Evolutionary conservation across 2,329 filamentous ascomycete genomes (phyloP).

Genomic region (Uncinocarpus reesii): DNA sequence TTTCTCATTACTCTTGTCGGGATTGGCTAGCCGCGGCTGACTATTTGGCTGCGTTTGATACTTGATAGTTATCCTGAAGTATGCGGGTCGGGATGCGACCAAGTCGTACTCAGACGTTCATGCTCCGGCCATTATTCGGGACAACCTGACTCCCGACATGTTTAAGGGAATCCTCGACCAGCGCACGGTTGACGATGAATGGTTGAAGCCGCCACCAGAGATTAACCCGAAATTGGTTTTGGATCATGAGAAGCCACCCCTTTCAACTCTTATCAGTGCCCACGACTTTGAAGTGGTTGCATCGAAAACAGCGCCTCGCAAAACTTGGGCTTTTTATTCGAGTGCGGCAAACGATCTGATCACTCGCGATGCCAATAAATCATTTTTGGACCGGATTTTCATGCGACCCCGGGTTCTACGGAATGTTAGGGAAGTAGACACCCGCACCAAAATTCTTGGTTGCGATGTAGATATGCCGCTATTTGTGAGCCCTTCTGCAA

Average conservation of each 20-base stretch:
- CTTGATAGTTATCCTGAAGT: constrained; percentile 38
- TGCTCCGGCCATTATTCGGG: constrained; percentile 39
- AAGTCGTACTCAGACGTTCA: constrained; percentile 38
- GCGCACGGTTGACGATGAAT: constrained; percentile 41
- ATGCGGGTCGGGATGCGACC: constrained; percentile 39
- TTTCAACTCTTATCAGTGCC: constrained; percentile 47
- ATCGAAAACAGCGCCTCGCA: constrained; percentile 45
- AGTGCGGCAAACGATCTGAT: constrained; percentile 56
- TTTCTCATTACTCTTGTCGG: not conserved
- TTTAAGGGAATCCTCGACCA: constrained; percentile 43
- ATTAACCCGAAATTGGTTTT: constrained; percentile 23
- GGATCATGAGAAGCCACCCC: constrained; percentile 27
- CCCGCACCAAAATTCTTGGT: constrained; percentile 47
- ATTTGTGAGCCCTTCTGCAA: constrained; percentile 55
- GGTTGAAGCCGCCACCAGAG: constrained; percentile 34
- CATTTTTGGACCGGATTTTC: constrained; percentile 46
- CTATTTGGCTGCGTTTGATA: not conserved
- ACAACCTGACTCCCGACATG: constrained; percentile 36
- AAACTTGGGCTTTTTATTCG: constrained; percentile 61
- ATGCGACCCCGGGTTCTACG: constrained; percentile 50
- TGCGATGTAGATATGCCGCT: constrained; percentile 45
- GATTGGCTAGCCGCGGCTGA: not conserved
- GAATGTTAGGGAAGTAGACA: constrained; percentile 46
- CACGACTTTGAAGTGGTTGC: constrained; percentile 53
- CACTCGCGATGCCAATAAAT: constrained; percentile 46